These are phyloP conservation scores for Candida maesae DNA, from an alignment of 805 yeast genomes.

Conservation along the genomic window DNA sequence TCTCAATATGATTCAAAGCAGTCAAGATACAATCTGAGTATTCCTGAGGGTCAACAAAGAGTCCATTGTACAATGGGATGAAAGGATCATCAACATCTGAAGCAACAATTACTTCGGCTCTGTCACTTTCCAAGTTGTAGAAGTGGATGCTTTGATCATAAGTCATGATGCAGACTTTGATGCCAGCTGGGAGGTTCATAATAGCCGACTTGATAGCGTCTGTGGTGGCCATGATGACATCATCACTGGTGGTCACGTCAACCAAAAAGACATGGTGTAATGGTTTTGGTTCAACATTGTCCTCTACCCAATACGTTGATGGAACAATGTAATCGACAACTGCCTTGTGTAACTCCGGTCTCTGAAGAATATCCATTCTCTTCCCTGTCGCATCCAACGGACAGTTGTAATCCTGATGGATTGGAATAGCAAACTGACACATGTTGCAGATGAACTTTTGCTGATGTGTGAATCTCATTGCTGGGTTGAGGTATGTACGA, in stretches of 20 bases:
- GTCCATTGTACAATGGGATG: conserved; percentile 72
- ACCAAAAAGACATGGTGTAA: conserved; percentile 70
- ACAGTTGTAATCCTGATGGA: conserved; percentile 64
- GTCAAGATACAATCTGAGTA: conserved; percentile 61
- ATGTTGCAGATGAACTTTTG: conserved; percentile 76
- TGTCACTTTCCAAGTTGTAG: conserved; percentile 57
- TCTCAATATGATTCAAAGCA: conserved; percentile 60
- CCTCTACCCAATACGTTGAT: conserved; percentile 55
- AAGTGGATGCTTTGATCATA: conserved; percentile 72
- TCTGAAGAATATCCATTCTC: conserved; percentile 55
- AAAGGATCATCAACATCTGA: conserved; percentile 76
- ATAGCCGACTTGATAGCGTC: conserved; percentile 65
- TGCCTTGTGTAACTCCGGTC: conserved; percentile 80
- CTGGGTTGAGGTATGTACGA: conserved; percentile 84
- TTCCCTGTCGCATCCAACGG: conserved; percentile 58
- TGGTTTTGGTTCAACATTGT: conserved; percentile 38
- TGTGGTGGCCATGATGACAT: conserved; percentile 58
- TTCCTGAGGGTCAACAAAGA: conserved; percentile 76
- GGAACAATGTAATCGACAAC: conserved; percentile 86
- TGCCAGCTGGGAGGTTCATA: conserved; percentile 15
- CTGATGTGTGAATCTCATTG: conserved; percentile 59
- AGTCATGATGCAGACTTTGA: conserved; percentile 64
- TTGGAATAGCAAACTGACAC: conserved; percentile 71
- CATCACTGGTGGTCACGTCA: conserved; percentile 63
- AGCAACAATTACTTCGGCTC: conserved; percentile 56